Conservation (phyloP, 2,329 filamentous ascomycete genomes). For the Pyrenophora seminiperda region DNA sequence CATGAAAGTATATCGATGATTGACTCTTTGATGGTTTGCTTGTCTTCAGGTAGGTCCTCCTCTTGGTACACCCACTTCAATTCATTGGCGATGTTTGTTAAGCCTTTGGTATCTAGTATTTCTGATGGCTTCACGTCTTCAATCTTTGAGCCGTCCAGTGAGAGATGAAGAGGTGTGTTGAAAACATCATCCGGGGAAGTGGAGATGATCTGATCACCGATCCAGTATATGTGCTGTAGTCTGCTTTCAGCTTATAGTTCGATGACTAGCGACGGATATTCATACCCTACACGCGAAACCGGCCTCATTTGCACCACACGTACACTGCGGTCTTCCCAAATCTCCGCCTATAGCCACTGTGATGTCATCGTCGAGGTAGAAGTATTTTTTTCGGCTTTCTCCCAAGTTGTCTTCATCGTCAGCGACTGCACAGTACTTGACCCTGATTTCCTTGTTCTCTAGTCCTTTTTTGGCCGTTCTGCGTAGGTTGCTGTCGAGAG, state of each 20-base stretch:
- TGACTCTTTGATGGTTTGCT: conserved; percentile 40
- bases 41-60: conserved; percentile 30
- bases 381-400: conserved; percentile 33
- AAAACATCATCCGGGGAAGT: conserved; percentile 28
- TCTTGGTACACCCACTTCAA: conserved; percentile 42
- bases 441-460: conserved; percentile 41
- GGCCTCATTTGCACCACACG: conserved; percentile 43
- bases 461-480: conserved; percentile 39
- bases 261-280: neutral
- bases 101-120: conserved; percentile 32
- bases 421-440: conserved; percentile 43
- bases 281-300: conserved; percentile 45
- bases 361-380: conserved; percentile 46
- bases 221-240: conserved; percentile 47
- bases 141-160: conserved; percentile 42
- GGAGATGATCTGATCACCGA: conserved; percentile 42
- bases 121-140: conserved; percentile 37
- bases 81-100: conserved; percentile 36
- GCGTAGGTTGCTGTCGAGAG: conserved; percentile 39
- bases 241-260: conserved; percentile 6
- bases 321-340: conserved; percentile 37
- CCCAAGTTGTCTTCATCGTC: conserved; percentile 28
- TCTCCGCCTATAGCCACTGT: conserved; percentile 40
- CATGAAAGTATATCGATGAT: conserved; percentile 45
- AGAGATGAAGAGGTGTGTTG: conserved; percentile 36